These are phyloP conservation scores for Fusarium keratoplasticum DNA, from an alignment of 2,329 filamentous ascomycete species.

Conservation along the genomic window DNA sequence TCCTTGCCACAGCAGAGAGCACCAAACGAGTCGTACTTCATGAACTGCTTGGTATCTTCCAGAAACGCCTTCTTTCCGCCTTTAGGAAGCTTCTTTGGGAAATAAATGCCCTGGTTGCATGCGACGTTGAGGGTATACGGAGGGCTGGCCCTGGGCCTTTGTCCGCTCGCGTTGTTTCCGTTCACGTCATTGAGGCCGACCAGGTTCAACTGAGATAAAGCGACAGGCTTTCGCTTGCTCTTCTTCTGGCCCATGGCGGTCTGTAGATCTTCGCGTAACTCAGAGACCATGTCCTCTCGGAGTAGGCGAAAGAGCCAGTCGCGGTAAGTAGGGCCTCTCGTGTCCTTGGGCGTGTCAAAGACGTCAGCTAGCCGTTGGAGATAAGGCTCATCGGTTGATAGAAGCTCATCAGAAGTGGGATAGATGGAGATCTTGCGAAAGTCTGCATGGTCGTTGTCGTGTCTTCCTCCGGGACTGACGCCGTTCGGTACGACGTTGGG, in stretches of 20 bases:
- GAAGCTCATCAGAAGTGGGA: constrained; percentile 74
- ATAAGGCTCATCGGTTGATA: constrained; percentile 64
- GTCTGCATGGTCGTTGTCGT: constrained; percentile 77
- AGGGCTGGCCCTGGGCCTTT: constrained; percentile 26
- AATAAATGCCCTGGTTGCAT: constrained; percentile 60
- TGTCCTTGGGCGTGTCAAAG: constrained; percentile 48
- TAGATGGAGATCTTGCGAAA: constrained; percentile 71
- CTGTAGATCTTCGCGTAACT: constrained; percentile 72
- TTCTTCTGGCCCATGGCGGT: constrained; percentile 61
- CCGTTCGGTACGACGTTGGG: not conserved
- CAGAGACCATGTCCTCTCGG: constrained; percentile 76
- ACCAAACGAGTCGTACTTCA: constrained; percentile 72
- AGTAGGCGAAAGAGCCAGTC: constrained; percentile 80
- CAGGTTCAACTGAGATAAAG: constrained; percentile 55
- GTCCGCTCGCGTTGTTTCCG: constrained; percentile 21
- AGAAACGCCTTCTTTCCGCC: constrained; percentile 58
- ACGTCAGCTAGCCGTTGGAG: constrained; percentile 66
- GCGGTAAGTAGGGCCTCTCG: constrained; percentile 63
- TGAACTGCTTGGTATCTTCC: constrained; percentile 57
- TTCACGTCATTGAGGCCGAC: constrained; percentile 52
- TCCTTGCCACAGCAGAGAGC: constrained; percentile 65
- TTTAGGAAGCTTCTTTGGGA: constrained; percentile 48
- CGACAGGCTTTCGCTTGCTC: constrained; percentile 53
- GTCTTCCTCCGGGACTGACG: constrained; percentile 70
- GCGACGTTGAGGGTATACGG: constrained; percentile 51